Evolutionary conservation across 208 protist genomes (phyloP).

Genomic region (Willaertia magna): DNA sequence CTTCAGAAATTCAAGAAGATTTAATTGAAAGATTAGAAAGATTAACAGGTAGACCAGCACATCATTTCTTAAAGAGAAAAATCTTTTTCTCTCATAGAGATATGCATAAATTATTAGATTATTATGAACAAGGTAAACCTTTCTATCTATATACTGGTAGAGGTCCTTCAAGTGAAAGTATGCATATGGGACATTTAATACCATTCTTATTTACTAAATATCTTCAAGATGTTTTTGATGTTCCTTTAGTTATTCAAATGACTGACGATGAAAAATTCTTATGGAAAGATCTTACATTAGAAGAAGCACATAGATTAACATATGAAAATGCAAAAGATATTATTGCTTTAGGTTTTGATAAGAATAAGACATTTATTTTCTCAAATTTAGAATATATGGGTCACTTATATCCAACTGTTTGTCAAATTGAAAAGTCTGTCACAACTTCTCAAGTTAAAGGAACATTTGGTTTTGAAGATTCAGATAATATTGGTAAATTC

Average conservation of each 20-base stretch:
- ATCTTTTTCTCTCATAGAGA: conserved; percentile 96
- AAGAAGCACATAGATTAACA: conserved; percentile 55
- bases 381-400: conserved; percentile 91
- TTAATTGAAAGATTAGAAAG: conserved; percentile 67
- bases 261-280: conserved; percentile 99
- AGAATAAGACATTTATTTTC: conserved; percentile 96
- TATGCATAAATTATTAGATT: conserved; percentile 73
- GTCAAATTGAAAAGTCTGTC: conserved; percentile 70
- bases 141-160: conserved; percentile 99
- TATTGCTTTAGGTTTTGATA: conserved; percentile 96
- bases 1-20: conserved; percentile 53
- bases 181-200: conserved; percentile 97
- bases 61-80: conserved; percentile 78
- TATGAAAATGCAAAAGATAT: conserved; percentile 96
- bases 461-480: conserved; percentile 81
- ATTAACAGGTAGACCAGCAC: conserved; percentile 55
- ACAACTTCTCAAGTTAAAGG: conserved; percentile 73
- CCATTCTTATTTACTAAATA: conserved; percentile 96
- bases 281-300: conserved; percentile 80
- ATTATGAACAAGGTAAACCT: conserved; percentile 59
- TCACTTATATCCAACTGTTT: conserved; percentile 82
- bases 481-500: conserved; percentile 78
- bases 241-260: conserved; percentile 97
- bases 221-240: conserved; percentile 91
- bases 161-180: conserved; percentile 80